Evolutionary conservation across 257 asterid genomes (phyloP), one percentile per base, ranked within the genome.

Genomic region (Schizonepeta tenuifolia): DNA sequence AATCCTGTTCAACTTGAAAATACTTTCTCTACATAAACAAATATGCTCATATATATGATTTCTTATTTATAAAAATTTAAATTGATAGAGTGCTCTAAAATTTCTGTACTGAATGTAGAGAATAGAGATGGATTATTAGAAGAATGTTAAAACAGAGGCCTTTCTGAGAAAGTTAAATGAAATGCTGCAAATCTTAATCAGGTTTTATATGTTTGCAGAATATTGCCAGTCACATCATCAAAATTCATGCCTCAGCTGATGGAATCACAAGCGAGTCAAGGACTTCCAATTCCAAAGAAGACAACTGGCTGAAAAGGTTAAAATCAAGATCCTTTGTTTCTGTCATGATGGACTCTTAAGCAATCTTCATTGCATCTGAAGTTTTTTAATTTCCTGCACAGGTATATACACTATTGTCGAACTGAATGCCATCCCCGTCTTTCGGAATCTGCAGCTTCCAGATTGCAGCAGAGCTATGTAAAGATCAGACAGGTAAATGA

Each of bases 271-370:
- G 78, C 46, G 97, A 91, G 72, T 20, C 88, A 40, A 86, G 83
- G 85, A 73, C 78, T 66, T 28, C 89, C 62, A 92, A 88, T 69
- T 28, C 89, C 65, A 95, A 90, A 80, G 96, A 87, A 82, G 89
- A 95, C 78, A 89, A 90, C 82, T 95, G 99, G 99, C 84, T 95
- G 83, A 92, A 91, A 77, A 92, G 97, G 99, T 95, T 53, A 62
- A 28, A 49, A 65, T 65, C 40, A 5, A 43, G 65, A 38, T 53
- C 44, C 53, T 69, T 33, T 47, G 22, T 40, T 67, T 61, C 2
- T 55, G 11, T 35, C 66, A 18, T 71, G 24, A 7, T 50, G 54
- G 60, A 69, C 58, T 67, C 63, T 65, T 41, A 11, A 4, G 1
- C 22, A 20, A 22, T 53, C 0, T 54, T 65, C 50, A 20, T 22